These are phyloP conservation scores for Withania somnifera DNA, from an alignment of 305 asterid genomes.

Conservation along the genomic window DNA sequence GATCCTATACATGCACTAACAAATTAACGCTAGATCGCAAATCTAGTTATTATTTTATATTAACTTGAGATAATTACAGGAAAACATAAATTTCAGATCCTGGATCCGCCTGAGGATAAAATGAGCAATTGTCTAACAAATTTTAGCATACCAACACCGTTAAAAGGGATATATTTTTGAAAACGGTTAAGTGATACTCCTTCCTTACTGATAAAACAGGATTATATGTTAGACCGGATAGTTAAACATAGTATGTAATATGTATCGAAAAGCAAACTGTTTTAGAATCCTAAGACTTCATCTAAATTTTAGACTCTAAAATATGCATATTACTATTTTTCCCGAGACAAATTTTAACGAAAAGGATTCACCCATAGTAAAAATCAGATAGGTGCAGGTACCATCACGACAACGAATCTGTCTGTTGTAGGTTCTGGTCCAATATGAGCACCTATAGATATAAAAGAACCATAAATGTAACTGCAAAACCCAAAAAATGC, in stretches of 20 bases:
- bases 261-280: not conserved
- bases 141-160: too few relatives aligned
- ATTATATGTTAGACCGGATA: not conserved
- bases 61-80: not conserved
- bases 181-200: not conserved
- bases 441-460: slow-evolving; percentile 72
- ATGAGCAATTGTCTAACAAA: not conserved
- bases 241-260: not conserved
- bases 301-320: too few relatives aligned
- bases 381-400: slow-evolving; percentile 4
- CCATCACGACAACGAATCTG: slow-evolving; percentile 98
- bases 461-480: slow-evolving; percentile 6
- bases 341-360: not conserved
- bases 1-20: too few relatives aligned
- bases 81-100: not conserved
- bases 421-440: slow-evolving; percentile 99
- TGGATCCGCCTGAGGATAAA: not conserved
- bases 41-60: not conserved
- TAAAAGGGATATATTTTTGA: not conserved
- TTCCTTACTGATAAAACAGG: not conserved
- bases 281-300: not conserved
- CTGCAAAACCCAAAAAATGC: not conserved
- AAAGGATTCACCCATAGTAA: not conserved
- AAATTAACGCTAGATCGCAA: not conserved
- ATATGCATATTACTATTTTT: not conserved